A percentile compares a stretch with the other conserved stretches of the same genome.
These are phyloP conservation scores for Hirschioporus abietinus DNA, from an alignment of 768 basidiomycete species.

Conservation along the genomic window DNA sequence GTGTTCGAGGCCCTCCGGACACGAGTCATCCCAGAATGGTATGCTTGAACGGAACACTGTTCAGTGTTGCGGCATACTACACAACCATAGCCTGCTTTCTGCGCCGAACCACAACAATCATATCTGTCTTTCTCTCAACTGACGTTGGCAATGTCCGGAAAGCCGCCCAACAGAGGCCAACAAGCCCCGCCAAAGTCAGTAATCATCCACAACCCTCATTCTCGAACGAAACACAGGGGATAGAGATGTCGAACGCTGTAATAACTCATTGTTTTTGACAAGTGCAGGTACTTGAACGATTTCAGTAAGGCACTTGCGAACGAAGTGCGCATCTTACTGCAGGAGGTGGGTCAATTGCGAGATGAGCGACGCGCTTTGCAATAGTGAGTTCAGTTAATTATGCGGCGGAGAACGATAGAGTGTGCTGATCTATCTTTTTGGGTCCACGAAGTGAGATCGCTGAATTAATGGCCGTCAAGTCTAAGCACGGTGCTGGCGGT, in stretches of 20 bases:
- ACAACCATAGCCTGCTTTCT: neutral
- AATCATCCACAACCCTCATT: neutral
- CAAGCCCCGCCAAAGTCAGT: neutral
- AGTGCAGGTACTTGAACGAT: conserved; percentile 46
- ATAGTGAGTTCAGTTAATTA: conserved; percentile 33
- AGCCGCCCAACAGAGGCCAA: neutral
- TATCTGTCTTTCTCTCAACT: neutral
- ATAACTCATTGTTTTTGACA: neutral
- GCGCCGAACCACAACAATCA: neutral
- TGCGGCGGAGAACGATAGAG: neutral
- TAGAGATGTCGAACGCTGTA: no score
- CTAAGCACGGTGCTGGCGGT: conserved; percentile 76
- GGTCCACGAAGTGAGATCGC: conserved; percentile 69
- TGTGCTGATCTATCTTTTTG: neutral
- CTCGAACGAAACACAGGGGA: no score
- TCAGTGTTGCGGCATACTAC: neutral
- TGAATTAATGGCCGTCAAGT: conserved; percentile 76
- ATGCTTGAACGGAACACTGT: neutral
- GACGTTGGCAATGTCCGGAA: neutral
- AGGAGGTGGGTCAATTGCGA: conserved; percentile 55
- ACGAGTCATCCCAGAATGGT: neutral
- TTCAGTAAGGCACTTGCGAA: conserved; percentile 58
- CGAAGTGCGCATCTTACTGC: conserved; percentile 56
- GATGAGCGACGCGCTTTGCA: conserved; percentile 55
- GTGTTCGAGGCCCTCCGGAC: neutral